Percentiles rank a stretch among this genome's conserved stretches.
Evolutionary conservation across 2,329 filamentous ascomycete species (phyloP).

Genomic region (Claviceps africana): DNA sequence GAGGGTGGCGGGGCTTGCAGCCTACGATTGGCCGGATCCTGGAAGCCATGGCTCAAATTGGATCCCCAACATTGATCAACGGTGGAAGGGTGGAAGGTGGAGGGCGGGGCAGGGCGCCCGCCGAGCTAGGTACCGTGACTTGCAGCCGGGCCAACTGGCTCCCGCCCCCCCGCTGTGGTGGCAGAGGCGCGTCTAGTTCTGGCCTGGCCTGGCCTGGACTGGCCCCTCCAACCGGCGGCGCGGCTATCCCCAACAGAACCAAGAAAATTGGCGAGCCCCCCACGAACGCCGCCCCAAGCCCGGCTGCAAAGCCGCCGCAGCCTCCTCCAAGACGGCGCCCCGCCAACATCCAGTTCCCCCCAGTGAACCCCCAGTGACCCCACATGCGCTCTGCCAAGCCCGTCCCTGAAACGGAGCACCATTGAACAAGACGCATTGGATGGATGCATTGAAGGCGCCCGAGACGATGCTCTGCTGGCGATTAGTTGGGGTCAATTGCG

Average conservation of each 20-base stretch:
- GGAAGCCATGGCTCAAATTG: background rate
- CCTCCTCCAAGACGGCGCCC: background rate
- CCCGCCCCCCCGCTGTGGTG: background rate
- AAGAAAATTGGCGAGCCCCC: constrained; percentile 15
- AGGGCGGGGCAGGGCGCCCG: background rate
- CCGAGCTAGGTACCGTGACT: background rate
- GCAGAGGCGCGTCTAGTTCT: background rate
- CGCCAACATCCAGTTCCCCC: background rate
- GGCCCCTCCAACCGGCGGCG: constrained; percentile 6
- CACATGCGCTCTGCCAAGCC: background rate
- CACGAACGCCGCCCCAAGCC: constrained; percentile 5
- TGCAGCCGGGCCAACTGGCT: background rate
- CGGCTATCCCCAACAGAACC: constrained; percentile 28
- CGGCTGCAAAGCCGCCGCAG: background rate
- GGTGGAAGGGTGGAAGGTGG: background rate
- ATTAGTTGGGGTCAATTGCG: background rate
- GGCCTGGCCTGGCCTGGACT: background rate
- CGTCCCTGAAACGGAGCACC: background rate
- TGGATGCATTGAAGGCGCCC: background rate
- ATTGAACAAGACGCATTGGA: too few relatives aligned
- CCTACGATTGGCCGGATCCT: background rate
- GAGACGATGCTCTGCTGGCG: background rate
- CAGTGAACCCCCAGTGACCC: background rate
- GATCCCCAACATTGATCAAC: background rate
- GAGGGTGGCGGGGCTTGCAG: background rate